A percentile compares a stretch with the other conserved stretches of the same genome.
Conservation (phyloP, 495 filamentous ascomycete genomes). For the Hyaloscypha bicolor region DNA sequence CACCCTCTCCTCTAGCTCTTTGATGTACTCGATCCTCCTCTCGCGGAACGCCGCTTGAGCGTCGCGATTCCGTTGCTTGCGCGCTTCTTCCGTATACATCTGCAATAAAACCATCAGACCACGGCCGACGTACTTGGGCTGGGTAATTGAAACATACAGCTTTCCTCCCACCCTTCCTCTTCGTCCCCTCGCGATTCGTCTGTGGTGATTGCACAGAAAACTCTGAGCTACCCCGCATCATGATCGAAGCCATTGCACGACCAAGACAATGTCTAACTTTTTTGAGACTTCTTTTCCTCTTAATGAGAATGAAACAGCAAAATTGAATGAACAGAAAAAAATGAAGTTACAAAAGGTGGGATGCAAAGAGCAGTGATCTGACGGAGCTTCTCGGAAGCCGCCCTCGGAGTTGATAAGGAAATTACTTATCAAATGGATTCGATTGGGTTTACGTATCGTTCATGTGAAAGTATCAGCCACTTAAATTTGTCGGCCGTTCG, state of each 20-base stretch:
- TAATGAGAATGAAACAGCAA: too few species aligned
- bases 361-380: not conserved
- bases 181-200: not conserved
- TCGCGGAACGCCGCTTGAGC: constrained; percentile 27
- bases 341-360: not conserved
- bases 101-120: not conserved
- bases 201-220: constrained; percentile 1
- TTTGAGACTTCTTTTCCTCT: too few species aligned
- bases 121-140: not conserved
- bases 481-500: not conserved
- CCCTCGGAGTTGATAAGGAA: constrained; percentile 1
- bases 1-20: constrained; percentile 21
- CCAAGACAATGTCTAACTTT: not conserved
- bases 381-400: not conserved
- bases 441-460: not conserved
- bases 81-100: constrained; percentile 14
- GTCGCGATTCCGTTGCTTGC: constrained; percentile 25
- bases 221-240: constrained; percentile 18
- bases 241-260: constrained; percentile 2
- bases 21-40: constrained; percentile 24
- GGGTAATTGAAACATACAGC: constrained; percentile 7
- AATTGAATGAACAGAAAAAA: too few species aligned
- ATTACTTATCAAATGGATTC: constrained; percentile 1
- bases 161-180: constrained; percentile 21
- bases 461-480: not conserved